phyloP scores from a whole-genome alignment of 768 basidiomycete genomes.

The Hortiboletus flavorubellus region DNA sequence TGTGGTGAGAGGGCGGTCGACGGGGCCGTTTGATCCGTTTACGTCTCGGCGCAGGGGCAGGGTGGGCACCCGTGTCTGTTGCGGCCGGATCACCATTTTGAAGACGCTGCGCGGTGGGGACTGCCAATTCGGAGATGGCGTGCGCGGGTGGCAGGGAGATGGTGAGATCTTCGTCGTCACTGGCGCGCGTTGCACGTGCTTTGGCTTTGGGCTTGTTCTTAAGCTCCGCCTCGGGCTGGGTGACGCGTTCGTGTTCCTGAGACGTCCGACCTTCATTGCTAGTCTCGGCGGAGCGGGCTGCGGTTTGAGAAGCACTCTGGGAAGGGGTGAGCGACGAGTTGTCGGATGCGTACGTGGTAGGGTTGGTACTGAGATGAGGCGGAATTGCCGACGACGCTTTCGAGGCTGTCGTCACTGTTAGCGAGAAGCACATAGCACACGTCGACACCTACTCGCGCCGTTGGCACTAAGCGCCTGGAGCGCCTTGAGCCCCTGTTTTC shows the following conservation, averaged over 20 bases:
- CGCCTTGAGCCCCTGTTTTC: conserved; percentile 51
- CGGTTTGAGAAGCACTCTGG: conserved; percentile 65
- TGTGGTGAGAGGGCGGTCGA: conserved; percentile 25
- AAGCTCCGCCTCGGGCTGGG: no score
- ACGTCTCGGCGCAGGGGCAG: not conserved
- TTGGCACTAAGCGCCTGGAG: conserved; percentile 17
- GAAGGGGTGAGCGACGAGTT: conserved; percentile 71
- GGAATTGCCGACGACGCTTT: conserved; percentile 1
- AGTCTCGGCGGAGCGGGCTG: conserved; percentile 15
- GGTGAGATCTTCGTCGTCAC: conserved; percentile 7
- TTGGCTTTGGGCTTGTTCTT: not conserved
- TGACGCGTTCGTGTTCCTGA: conserved; percentile 1
- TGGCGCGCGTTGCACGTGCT: not conserved
- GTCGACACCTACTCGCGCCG: not conserved
- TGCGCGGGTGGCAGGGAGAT: conserved; percentile 26
- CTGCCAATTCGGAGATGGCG: conserved; percentile 24
- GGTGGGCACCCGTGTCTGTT: not conserved
- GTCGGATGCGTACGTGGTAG: conserved; percentile 42
- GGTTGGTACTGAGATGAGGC: conserved; percentile 9
- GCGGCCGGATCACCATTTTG: not conserved
- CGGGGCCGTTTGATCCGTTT: conserved; percentile 7
- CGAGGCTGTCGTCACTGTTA: not conserved
- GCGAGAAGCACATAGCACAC: not conserved
- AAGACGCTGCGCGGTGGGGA: conserved; percentile 20
- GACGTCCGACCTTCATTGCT: conserved; percentile 13